Conservation (phyloP, 1,284 basidiomycete species). For the Cryptococcus sp. region DNA sequence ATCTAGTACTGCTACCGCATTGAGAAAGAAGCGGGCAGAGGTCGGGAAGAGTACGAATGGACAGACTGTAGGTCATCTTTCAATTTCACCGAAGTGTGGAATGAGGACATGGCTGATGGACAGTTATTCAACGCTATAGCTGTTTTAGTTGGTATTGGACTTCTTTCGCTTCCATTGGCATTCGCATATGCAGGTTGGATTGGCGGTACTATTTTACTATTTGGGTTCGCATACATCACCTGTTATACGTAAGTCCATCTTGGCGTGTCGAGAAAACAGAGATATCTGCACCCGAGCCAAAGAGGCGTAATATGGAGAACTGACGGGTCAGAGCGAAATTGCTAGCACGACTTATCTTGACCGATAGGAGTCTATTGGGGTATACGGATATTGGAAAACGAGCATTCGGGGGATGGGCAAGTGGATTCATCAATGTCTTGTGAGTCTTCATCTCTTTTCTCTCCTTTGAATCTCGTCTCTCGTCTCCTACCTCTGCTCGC, state of each 20-base stretch:
- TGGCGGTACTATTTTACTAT: constrained; percentile 65
- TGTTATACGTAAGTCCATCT: constrained; percentile 71
- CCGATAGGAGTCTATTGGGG: constrained; percentile 66
- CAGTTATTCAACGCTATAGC: constrained; percentile 88
- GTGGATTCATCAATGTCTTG: constrained; percentile 43
- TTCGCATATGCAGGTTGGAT: constrained; percentile 86
- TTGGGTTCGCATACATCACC: constrained; percentile 72
- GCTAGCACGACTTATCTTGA: constrained; percentile 67
- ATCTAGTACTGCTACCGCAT: constrained; percentile 13
- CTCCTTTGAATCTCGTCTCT: constrained; percentile 38
- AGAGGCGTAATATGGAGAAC: not conserved
- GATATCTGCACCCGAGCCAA: not conserved
- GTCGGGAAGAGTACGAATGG: constrained; percentile 69
- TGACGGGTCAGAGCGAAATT: constrained; percentile 65
- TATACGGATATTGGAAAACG: constrained; percentile 85
- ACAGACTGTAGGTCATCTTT: constrained; percentile 61
- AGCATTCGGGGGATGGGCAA: constrained; percentile 73
- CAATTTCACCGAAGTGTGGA: not conserved
- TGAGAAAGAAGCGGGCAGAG: constrained; percentile 20
- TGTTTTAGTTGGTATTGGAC: constrained; percentile 80
- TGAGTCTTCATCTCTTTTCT: constrained; percentile 47
- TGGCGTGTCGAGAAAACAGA: not conserved
- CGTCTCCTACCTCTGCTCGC: too few species aligned
- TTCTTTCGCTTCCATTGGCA: constrained; percentile 82
- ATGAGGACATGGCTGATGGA: not conserved